Base-by-base conservation (phyloP, 345 rosid genomes). In the Linum trigynum region DNA sequence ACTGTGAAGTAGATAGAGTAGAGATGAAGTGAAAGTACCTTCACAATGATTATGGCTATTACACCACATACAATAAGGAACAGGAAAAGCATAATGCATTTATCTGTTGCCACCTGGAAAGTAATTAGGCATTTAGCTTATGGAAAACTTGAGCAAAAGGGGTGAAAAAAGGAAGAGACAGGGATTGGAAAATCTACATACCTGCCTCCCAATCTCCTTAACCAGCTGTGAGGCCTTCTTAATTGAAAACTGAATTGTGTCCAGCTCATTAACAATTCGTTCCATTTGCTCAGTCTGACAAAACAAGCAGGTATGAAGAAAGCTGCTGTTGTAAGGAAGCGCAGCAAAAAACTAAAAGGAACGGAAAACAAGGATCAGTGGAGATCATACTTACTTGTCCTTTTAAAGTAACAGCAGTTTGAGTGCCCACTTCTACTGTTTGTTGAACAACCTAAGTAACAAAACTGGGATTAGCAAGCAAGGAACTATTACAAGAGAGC, bases 131-230 rank as follows among this genome's bases (percentile, higher is more conserved):
- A 23, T 56, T 64, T 63, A 74, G 61, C 64, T 63, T n/a, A 55
- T 55, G 56, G 17, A 57, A 41, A 14, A 65, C 48, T 61, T 23
- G 32, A 23, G 14, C 17, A 5, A 62, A 16, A 6, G n/a, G 71
- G 55, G 12, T 23, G 17, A 37, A 35, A 15, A 57, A 58, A 15
- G n/a, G 67, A 23, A 23, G 65, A 64, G 56, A 41, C 56, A 38
- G 3, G 56, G 53, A 23, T 0, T 23, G 32, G 32, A 23, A 50
- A 67, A 65, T 55, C 63, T 65, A 73, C 76, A 53, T 63, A 90
- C 99, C 97, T 88, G 99, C 79, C 99, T 83, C 53, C 99, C 99
- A 12, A 94, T 94, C 80, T 90, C 99, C 89, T 86, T 90, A 79
- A 94, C 99, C 3, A 94, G 82, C 81, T 94, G 92, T 7, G 99